Evolutionary conservation across 805 yeast genomes (phyloP), one percentile per base, ranked within the genome.

Genomic region (Metschnikowia rubicola): DNA sequence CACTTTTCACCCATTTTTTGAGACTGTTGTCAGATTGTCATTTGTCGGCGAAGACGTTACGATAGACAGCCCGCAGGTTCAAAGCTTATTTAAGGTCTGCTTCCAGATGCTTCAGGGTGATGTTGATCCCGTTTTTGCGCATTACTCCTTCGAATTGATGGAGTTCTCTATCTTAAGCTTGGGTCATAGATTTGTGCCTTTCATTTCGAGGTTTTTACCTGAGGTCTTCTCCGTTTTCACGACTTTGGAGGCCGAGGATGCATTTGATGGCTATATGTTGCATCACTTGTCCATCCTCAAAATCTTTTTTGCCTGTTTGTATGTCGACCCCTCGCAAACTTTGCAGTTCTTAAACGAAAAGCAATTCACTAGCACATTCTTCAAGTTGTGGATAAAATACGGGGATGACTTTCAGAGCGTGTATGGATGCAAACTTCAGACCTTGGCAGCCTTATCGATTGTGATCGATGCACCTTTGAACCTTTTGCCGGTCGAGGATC

Each of bases 1-100:
- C 56, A 67, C 70, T 15, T 81, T 77, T 60, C 70, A 72, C 40
- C 75, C 81, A n/a, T 79, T 78, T 59, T 78, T 80, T 52, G 84
- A 81, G 59, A 71, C 76, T 33, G 66, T 81, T 29, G 74, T 80
- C 3, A 68, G 73, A 41, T 66, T 69, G 52, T 85, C 85, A 1
- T 81, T 81, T 61, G 58, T 58, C 21, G 60, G 50, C 34, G 58
- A 58, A 17, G 50, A 50, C n/a, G 47, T 66, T 21, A 64, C 73
- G 2, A 69, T 66, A 63, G 77, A 66, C 53, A 62, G 60, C 37
- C 70, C 69, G 9, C 53, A 64, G 21, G 75, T 72, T 35, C 76
- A 71, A 52, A 55, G 67, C 13, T 60, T 73, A 46, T 56, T 73
- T 32, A 60, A 60, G 13, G 62, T 71, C 21, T 65, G 74, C 52